Percentiles rank a stretch among this genome's conserved stretches.
Conservation (phyloP, 495 filamentous ascomycete genomes). For the Penicillium daleae region DNA sequence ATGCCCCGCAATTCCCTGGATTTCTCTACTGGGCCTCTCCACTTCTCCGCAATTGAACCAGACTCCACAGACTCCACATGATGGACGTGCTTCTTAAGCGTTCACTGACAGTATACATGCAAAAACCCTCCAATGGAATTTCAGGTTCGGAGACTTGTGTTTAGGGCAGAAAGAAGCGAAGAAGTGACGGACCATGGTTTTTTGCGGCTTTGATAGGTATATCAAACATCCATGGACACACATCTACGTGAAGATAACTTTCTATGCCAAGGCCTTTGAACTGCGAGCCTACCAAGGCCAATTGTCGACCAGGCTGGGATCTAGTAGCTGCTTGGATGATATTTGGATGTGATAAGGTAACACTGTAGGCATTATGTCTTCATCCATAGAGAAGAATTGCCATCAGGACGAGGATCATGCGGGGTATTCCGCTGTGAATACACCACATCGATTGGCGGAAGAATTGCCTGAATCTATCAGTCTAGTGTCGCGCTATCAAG, state of each 20-base stretch:
- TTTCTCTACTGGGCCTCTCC: background rate
- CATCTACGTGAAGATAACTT: background rate
- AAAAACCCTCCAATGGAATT: background rate
- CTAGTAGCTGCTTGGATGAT: background rate
- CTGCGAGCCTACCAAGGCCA: background rate
- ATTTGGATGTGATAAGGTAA: too few species aligned
- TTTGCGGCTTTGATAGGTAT: background rate
- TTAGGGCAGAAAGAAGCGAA: background rate
- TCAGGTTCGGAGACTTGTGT: background rate
- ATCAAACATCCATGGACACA: background rate
- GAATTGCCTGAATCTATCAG: conserved; percentile 3
- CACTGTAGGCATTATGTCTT: too few species aligned
- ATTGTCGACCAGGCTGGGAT: too few species aligned
- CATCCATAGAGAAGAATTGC: background rate
- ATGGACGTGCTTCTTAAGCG: background rate
- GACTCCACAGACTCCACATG: conserved; percentile 3
- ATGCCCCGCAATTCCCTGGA: conserved; percentile 1
- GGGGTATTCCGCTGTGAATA: background rate
- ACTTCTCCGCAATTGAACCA: conserved; percentile 8
- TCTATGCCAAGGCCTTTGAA: background rate
- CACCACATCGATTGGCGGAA: conserved; percentile 1
- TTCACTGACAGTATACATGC: background rate
- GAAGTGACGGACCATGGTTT: background rate
- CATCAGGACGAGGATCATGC: background rate
- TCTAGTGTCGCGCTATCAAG: conserved; percentile 5